Evolutionary conservation across 805 yeast species (phyloP), one percentile per base, ranked within the genome.

Genomic region (Nakazawaea populi): DNA sequence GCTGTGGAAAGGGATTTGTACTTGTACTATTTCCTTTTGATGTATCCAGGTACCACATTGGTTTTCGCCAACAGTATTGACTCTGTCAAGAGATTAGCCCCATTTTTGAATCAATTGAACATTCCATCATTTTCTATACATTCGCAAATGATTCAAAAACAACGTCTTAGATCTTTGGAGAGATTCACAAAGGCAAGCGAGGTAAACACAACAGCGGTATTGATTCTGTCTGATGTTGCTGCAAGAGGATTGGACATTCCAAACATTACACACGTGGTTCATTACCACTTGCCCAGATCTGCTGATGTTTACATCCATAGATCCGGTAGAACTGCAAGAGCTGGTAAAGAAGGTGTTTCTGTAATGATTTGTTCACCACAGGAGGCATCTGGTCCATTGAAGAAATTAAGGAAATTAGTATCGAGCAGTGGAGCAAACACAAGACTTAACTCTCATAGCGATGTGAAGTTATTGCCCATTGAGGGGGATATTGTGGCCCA

Each of bases 251-350:
- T 94, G 53, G 99, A 94, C 74, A 89, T 94, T 49, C 86, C 96
- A 2, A 79, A 78, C 44, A 91, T 94, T 47, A 85, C 90, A 59
- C 98, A 94, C 66, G 98, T 94, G 46, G 87, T 92, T 24, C 99
- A 94, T 67, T 94, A 92, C 63, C 97, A 94, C 68, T 75, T 94
- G 55, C 98, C 99, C 9, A 76, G 98, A 55, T 76, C 95, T 12
- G 97, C 97, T 0, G 99, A 94, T 62, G 83, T 89, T 47, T 94
- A 94, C 63, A 84, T 94, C 58, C 99, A 94, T 68, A 79, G 99
- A 66, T 88, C 97, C 1, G 99, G 99, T 54, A 83, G 99, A 77
- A 94, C 99, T n/a, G 98, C 96, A 0, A 85, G 99, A 74, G 97
- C 96, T 1, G 94, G 92, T 0, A 75, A 72, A 45, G 92, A 88